Base-by-base conservation (phyloP, 2,329 filamentous ascomycete genomes). In the Clonostachys chloroleuca region DNA sequence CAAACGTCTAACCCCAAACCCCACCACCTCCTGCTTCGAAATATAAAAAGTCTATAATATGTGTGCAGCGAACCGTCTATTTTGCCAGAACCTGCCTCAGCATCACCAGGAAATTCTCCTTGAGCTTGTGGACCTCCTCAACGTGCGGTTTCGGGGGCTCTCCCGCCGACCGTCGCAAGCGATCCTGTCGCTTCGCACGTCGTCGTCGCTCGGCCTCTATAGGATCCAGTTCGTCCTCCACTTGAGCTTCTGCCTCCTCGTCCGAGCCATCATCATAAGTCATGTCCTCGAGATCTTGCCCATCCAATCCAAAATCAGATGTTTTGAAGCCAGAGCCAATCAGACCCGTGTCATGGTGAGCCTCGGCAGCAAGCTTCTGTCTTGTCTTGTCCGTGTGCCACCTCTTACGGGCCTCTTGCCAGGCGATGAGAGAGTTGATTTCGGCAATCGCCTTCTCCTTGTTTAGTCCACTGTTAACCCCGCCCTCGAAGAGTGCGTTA, bases 301-400 rank as follows among this genome's bases (percentile, higher is more conserved):
- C 81, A 61, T 96, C 84, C 17, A 99, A 72, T 1, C 94, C 94
- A 69, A 99, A 99, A 68, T 99, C 94, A 43, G 80, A 82, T 18
- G 86, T 85, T 59, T 79, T 84, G 70, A 97, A 95, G 20, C 73
- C 81, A 9, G 77, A 80, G 7, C 77, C 75, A 45, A 70, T 66
- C 48, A 77, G 66, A 24, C 75, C 74, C 16, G 69, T 66, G 45
- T 70, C 72, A 10, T 63, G 63, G 36, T 73, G 72, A 6, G 75
- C 74, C 59, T 92, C 91, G 3, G 90, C 91, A 0, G 94, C 94
- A 94, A 99, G 97, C 77, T 99, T 99, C 72, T 97, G 94, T 46
- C 92, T 77, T 9, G 94, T 99, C 77, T 99, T 99, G 69, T 95
- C 90, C 51, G 92, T 84, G 64, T 99, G 94, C 94, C 94, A 99